Percentiles rank a stretch among this genome's conserved stretches.
These are phyloP conservation scores for Suillus subaureus DNA, from an alignment of 768 basidiomycete species.

Conservation along the genomic window DNA sequence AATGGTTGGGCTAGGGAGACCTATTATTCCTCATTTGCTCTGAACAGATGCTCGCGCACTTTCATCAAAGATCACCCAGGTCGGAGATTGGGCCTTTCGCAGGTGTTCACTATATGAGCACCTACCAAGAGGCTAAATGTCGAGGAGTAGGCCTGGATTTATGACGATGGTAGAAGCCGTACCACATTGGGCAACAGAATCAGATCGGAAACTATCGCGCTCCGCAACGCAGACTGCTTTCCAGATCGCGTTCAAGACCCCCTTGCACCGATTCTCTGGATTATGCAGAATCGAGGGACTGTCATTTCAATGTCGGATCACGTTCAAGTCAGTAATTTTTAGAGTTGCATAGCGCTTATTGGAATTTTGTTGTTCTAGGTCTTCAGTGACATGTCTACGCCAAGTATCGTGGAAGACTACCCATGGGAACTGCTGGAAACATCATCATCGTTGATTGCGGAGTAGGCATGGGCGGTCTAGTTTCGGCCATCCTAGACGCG, in stretches of 20 bases:
- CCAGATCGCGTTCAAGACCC: constrained; percentile 39
- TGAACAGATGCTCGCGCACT: too few species aligned
- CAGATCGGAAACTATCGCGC: constrained; percentile 16
- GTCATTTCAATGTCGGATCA: too few species aligned
- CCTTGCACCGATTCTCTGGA: too few species aligned
- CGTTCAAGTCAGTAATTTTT: neutral
- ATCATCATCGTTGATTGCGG: constrained; percentile 44
- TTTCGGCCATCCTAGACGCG: constrained; percentile 40
- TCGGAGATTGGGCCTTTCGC: too few species aligned
- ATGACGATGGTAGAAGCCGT: constrained; percentile 13
- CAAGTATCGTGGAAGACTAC: constrained; percentile 43
- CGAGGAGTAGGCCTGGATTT: constrained; percentile 4
- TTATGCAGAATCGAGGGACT: too few species aligned
- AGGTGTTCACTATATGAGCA: too few species aligned
- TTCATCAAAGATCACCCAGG: too few species aligned
- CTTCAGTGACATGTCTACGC: constrained; percentile 21
- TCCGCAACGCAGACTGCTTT: constrained; percentile 33
- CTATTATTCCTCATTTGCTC: too few species aligned
- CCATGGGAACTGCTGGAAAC: constrained; percentile 36
- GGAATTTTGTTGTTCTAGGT: neutral
- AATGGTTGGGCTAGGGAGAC: too few species aligned
- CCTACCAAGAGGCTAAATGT: too few species aligned
- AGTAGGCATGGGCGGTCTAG: constrained; percentile 42
- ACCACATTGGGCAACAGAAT: constrained; percentile 14
- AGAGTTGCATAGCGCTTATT: neutral